A percentile compares a stretch with the other conserved stretches of the same genome.
Evolutionary conservation across 2,329 filamentous ascomycete genomes (phyloP).

Genomic region (Venturia carpophila): DNA sequence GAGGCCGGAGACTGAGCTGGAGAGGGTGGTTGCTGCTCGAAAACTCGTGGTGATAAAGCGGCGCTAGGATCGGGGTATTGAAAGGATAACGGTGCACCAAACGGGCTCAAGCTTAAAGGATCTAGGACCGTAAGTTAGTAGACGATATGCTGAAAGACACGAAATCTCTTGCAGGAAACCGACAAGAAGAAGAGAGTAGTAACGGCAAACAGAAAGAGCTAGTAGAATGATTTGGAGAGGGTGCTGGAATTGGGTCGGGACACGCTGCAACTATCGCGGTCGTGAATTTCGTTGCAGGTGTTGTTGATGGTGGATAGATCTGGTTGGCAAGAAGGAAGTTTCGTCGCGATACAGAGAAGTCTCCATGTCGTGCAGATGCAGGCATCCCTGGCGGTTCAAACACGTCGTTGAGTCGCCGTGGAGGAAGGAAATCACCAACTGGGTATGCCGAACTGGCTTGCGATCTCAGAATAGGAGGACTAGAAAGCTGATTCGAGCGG

Average conservation of each 20-base stretch:
- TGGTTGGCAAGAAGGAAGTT: constrained; percentile 23
- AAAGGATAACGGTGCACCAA: constrained; percentile 34
- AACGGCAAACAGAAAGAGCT: constrained; percentile 23
- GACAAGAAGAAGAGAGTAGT: constrained; percentile 28
- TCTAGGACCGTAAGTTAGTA: constrained; percentile 34
- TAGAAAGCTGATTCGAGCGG: constrained; percentile 1
- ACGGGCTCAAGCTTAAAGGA: constrained; percentile 51
- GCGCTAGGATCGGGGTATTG: constrained; percentile 34
- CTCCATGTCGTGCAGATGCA: constrained; percentile 20
- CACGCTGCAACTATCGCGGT: constrained; percentile 21
- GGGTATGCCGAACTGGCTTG: constrained; percentile 11
- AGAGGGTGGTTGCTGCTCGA: constrained; percentile 47
- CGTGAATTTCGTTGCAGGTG: constrained; percentile 20
- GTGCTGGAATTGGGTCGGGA: constrained; percentile 21
- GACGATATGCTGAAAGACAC: constrained; percentile 20
- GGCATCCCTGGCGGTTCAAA: constrained; percentile 18
- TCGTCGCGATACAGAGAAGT: constrained; percentile 7
- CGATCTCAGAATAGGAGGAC: background rate
- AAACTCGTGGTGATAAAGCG: constrained; percentile 35
- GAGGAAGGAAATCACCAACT: constrained; percentile 8
- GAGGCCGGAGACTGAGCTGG: constrained; percentile 54
- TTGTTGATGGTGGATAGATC: constrained; percentile 21
- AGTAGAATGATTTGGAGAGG: constrained; percentile 22
- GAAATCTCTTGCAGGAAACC: constrained; percentile 33
- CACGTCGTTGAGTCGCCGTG: background rate